These are phyloP conservation scores for Termitomyces bulborhizus DNA, from an alignment of 768 basidiomycete species.

Conservation along the genomic window DNA sequence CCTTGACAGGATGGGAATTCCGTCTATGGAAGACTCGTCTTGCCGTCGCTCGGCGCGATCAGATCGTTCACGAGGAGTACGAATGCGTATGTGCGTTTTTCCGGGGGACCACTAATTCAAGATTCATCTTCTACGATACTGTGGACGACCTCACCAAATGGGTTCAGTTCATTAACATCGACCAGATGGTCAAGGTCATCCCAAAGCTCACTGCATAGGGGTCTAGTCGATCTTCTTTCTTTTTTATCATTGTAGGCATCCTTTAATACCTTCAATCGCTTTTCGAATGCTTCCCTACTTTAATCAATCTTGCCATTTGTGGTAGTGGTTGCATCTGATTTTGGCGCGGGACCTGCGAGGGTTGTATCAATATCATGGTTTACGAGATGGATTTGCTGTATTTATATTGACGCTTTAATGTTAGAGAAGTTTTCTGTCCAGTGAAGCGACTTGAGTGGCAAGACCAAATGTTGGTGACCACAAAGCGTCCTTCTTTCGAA, in stretches of 20 bases:
- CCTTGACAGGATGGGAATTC: constrained; percentile 81
- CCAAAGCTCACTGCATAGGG: constrained; percentile 61
- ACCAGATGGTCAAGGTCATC: constrained; percentile 75
- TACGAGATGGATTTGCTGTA: too few species aligned
- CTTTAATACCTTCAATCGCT: not conserved
- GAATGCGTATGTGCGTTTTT: constrained; percentile 78
- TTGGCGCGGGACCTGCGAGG: too few species aligned
- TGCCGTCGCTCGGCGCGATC: constrained; percentile 53
- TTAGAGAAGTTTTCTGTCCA: too few species aligned
- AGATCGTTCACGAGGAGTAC: constrained; percentile 60
- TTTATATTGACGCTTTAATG: too few species aligned
- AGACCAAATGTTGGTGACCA: too few species aligned
- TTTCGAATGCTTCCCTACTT: too few species aligned
- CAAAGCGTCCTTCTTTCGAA: too few species aligned
- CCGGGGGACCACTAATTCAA: constrained; percentile 56
- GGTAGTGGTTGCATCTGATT: too few species aligned
- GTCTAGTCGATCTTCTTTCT: too few species aligned
- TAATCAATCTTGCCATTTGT: too few species aligned
- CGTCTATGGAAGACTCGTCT: constrained; percentile 71
- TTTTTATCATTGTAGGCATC: not conserved
- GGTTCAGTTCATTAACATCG: constrained; percentile 82
- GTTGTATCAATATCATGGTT: too few species aligned
- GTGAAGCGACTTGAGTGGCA: too few species aligned
- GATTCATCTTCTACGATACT: constrained; percentile 68
- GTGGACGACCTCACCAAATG: constrained; percentile 64